Base-by-base conservation (phyloP, 805 yeast genomes). In the Jamesozyma spencerorum region DNA sequence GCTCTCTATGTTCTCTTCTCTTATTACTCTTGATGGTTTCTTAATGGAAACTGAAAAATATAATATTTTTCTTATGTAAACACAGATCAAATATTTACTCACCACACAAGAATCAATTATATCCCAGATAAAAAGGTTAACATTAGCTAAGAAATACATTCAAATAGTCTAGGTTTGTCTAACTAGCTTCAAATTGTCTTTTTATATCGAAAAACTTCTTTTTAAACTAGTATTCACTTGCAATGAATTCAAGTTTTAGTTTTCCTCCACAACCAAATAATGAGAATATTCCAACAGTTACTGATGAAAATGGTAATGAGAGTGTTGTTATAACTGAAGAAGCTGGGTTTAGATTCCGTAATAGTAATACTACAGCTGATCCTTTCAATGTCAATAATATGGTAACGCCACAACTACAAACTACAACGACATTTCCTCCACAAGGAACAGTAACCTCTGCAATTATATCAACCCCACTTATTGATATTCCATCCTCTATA, bases 181-280 rank as follows among this genome's bases (percentile, higher is more conserved):
- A n/a, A n/a, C n/a, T n/a, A n/a, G n/a, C n/a, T n/a, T n/a, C n/a
- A n/a, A n/a, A n/a, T n/a, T n/a, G n/a, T n/a, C n/a, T n/a, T n/a
- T n/a, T n/a, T n/a, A n/a, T n/a, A n/a, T n/a, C n/a, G n/a, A n/a
- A n/a, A n/a, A n/a, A n/a, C n/a, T n/a, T n/a, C n/a, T n/a, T n/a
- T n/a, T n/a, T n/a, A n/a, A n/a, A n/a, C n/a, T n/a, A n/a, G n/a
- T n/a, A n/a, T n/a, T n/a, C n/a, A n/a, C n/a, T n/a, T n/a, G n/a
- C n/a, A n/a, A 58, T 58, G 63, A 53, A 54, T 19, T 44, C 57
- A 6, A 55, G 51, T 11, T 55, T 50, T 36, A 57, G 54, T 5
- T 57, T 57, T 31, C 60, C 60, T 8, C 48, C 54, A 3, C 54
- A 49, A 17, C 33, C 37, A 24, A 26, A 38, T 7, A 35, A 33